phyloP scores from a whole-genome alignment of 2,329 filamentous ascomycete genomes.

The Leptographium lundbergii region DNA sequence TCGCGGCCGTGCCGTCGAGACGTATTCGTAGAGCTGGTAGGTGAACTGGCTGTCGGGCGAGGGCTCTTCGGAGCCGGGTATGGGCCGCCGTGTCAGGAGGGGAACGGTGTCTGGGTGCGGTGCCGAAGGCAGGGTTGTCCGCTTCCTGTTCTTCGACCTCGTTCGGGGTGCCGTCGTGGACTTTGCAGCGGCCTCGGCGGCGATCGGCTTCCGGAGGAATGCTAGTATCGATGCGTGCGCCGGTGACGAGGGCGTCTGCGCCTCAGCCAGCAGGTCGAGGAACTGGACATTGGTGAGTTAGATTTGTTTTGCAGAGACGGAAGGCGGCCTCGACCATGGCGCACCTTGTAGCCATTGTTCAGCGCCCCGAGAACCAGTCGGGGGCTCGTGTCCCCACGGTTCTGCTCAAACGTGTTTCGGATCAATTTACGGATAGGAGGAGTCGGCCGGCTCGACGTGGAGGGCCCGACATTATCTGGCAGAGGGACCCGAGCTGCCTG shows the following conservation, averaged over 20 bases:
- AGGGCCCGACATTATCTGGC: slow-evolving; percentile 28
- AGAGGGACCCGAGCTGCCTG: slow-evolving; percentile 42
- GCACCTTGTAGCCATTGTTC: slow-evolving; percentile 53
- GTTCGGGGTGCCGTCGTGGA: background rate
- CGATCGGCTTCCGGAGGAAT: slow-evolving; percentile 25
- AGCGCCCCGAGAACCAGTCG: slow-evolving; percentile 50
- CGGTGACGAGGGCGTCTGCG: slow-evolving; percentile 22
- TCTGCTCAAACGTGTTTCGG: slow-evolving; percentile 48
- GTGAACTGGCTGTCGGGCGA: slow-evolving; percentile 6
- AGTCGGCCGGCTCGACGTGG: slow-evolving; percentile 14
- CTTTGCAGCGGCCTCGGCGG: slow-evolving; percentile 8
- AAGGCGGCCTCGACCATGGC: background rate
- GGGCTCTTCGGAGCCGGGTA: slow-evolving; percentile 10
- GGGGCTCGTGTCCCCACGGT: slow-evolving; percentile 43
- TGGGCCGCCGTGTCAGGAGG: slow-evolving; percentile 17
- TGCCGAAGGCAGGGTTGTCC: slow-evolving; percentile 8
- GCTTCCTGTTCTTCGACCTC: background rate
- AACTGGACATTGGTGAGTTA: background rate
- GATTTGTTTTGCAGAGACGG: background rate
- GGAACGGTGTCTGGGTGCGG: slow-evolving; percentile 15
- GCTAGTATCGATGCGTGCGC: slow-evolving; percentile 28
- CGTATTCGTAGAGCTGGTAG: slow-evolving; percentile 26
- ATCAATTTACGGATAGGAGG: slow-evolving; percentile 45
- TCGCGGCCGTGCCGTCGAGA: slow-evolving; percentile 30
- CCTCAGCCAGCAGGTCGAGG: slow-evolving; percentile 22